These are phyloP conservation scores for Hura crepitans DNA, from an alignment of 441 rosid species.

Conservation along the genomic window DNA sequence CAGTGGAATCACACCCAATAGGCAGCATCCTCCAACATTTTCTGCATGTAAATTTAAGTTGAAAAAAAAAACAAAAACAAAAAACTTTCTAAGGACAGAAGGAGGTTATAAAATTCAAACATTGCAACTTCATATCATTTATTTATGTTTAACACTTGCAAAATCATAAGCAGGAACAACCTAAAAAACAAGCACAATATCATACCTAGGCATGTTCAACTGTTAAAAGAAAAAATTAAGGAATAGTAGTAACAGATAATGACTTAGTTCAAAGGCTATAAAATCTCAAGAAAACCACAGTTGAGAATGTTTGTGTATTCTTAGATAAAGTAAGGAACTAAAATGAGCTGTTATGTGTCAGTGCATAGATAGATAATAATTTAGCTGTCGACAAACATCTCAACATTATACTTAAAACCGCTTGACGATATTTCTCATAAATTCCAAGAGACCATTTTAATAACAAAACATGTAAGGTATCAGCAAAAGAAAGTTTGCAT, in stretches of 20 bases:
- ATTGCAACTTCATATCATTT: not conserved
- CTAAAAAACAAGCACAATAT: not conserved
- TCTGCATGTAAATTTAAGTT: constrained; percentile 43
- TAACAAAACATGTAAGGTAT: not conserved
- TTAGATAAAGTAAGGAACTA: not conserved
- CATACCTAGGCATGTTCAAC: not conserved
- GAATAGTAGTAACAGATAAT: not conserved
- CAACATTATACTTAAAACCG: not conserved
- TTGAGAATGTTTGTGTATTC: not conserved
- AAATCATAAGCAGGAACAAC: not conserved
- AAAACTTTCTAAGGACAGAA: not conserved
- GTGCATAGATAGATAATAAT: not conserved
- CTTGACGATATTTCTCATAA: not conserved
- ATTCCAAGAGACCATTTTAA: not conserved
- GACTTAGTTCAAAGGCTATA: not conserved
- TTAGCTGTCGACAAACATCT: not conserved
- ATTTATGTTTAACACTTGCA: not conserved
- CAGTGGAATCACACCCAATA: constrained; percentile 72
- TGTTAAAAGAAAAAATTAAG: not conserved
- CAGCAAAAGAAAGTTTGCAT: not conserved
- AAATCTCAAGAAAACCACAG: not conserved
- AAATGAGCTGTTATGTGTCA: not conserved
- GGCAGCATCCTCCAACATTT: constrained; percentile 74
- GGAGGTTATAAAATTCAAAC: not conserved
- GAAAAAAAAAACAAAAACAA: not conserved